Conservation (phyloP, 768 basidiomycete species). For the Fomitopsis pulvina region DNA sequence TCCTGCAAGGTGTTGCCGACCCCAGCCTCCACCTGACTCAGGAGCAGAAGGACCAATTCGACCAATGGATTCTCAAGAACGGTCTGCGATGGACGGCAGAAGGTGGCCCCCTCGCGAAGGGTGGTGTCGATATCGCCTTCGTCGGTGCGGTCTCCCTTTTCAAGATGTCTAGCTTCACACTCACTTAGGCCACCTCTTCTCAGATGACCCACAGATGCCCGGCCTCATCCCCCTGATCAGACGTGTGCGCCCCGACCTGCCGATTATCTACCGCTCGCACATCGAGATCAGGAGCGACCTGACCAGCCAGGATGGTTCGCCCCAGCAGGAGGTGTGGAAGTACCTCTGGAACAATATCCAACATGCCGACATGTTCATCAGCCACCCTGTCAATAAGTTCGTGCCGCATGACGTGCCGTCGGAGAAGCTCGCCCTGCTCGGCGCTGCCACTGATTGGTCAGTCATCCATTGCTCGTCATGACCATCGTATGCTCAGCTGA, state of each 20-base stretch:
- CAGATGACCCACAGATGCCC: conserved; percentile 90
- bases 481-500: conserved; percentile 1
- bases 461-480: conserved; percentile 20
- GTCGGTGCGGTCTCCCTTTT: conserved; percentile 47
- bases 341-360: conserved; percentile 93
- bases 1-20: conserved; percentile 86
- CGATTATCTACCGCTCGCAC: conserved; percentile 91
- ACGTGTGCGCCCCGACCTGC: conserved; percentile 74
- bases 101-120: conserved; percentile 76
- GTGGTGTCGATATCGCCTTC: conserved; percentile 84
- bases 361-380: conserved; percentile 86
- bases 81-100: conserved; percentile 83
- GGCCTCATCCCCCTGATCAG: conserved; percentile 91
- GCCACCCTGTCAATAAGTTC: conserved; percentile 90
- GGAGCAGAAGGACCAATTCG: conserved; percentile 73
- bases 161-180: not conserved
- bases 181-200: conserved; percentile 14
- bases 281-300: conserved; percentile 89
- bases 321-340: conserved; percentile 90
- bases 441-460: conserved; percentile 83
- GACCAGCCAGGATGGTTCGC: conserved; percentile 72
- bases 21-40: conserved; percentile 72
- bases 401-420: conserved; percentile 80
- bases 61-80: conserved; percentile 87
- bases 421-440: conserved; percentile 64